Percentiles rank a stretch among this genome's conserved stretches.
These are phyloP conservation scores for Paragyromitra xinjiangensis DNA, from an alignment of 495 filamentous ascomycete genomes.

Conservation along the genomic window DNA sequence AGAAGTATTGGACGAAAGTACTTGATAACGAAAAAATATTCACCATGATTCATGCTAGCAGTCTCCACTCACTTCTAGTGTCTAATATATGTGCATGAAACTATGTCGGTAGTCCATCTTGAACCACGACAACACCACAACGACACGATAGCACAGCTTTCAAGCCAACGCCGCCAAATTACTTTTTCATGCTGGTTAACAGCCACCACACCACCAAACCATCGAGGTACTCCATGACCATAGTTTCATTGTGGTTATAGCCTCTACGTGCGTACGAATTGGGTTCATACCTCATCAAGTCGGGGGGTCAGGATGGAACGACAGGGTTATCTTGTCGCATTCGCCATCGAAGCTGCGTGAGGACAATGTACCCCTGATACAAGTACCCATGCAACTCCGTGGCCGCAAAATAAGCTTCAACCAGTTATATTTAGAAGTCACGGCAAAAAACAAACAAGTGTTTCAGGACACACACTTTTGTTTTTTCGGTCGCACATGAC, in stretches of 20 bases:
- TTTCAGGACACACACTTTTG: conserved; percentile 40
- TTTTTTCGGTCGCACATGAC: conserved; percentile 42
- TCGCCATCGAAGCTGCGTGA: conserved; percentile 11
- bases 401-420: conserved; percentile 36
- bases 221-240: conserved; percentile 3
- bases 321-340: background rate
- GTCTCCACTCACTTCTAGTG: conserved; percentile 28
- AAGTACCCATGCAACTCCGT: conserved; percentile 21
- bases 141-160: conserved; percentile 19
- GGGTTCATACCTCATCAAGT: conserved; percentile 9
- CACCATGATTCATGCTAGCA: conserved; percentile 38
- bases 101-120: conserved; percentile 26
- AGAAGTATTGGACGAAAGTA: conserved; percentile 27
- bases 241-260: conserved; percentile 10
- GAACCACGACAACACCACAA: conserved; percentile 32
- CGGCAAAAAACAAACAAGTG: conserved; percentile 19
- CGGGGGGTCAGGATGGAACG: conserved; percentile 25
- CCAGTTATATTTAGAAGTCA: conserved; percentile 33
- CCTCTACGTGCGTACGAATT: conserved; percentile 14
- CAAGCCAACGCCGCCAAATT: conserved; percentile 7
- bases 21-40: conserved; percentile 6
- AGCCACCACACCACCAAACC: conserved; percentile 5
- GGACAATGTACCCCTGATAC: conserved; percentile 14
- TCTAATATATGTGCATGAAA: conserved; percentile 25
- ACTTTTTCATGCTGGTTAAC: conserved; percentile 31